Conservation (phyloP, 73 alveolate genomes). For the Tetrahymena thermophila region DNA sequence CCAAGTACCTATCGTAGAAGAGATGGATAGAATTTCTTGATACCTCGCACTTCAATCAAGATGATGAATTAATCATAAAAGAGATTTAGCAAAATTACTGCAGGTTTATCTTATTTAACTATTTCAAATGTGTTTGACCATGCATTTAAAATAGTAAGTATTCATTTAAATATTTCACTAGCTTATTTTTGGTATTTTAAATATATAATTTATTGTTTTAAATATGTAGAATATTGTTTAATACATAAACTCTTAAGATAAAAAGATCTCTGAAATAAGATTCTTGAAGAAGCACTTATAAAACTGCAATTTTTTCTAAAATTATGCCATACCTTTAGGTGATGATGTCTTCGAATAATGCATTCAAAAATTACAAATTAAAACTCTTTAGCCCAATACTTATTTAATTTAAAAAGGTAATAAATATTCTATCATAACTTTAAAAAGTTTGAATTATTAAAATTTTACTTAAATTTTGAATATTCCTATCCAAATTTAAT, state of each 20-base stretch:
- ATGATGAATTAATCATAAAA: not conserved
- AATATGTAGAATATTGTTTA: not conserved
- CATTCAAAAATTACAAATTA: not conserved
- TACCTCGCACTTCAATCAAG: not conserved
- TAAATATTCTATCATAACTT: not conserved
- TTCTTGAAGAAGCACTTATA: not conserved
- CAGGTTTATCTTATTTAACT: not conserved
- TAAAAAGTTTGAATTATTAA: not conserved
- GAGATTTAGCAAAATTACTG: not conserved
- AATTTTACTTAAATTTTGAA: not conserved
- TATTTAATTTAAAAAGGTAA: not conserved
- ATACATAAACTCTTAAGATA: not conserved
- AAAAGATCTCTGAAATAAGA: not conserved
- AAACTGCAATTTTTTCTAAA: not conserved
- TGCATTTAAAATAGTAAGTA: not conserved
- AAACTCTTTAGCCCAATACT: not conserved
- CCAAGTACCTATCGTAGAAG: not conserved
- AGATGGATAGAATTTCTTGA: not conserved
- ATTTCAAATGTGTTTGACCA: not conserved
- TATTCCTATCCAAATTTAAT: not conserved
- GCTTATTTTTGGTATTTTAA: too few relatives aligned
- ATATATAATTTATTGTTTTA: not conserved
- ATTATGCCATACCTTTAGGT: not conserved
- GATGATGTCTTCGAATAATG: not conserved
- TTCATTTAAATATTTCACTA: not conserved